Evolutionary conservation across 176 grass and related monocot genomes (phyloP).

Genomic region (Otatea glauca): DNA sequence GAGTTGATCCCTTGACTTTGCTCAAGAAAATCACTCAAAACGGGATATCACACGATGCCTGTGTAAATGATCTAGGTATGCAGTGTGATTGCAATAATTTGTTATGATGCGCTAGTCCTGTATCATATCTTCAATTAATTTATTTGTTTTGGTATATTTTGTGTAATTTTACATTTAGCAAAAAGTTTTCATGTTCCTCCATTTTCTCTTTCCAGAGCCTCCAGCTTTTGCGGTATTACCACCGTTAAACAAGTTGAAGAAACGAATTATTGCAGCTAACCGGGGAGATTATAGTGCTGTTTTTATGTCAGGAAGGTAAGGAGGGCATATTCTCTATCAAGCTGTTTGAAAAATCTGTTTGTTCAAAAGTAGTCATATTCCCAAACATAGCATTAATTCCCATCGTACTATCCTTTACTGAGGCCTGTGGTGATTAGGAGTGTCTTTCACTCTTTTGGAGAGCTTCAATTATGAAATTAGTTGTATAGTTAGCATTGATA

Average conservation of each 20-base stretch:
- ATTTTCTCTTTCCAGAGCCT: slow-evolving; percentile 60
- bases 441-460: neutral
- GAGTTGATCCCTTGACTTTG: slow-evolving; percentile 67
- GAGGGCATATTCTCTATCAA: slow-evolving; percentile 2
- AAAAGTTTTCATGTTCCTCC: neutral
- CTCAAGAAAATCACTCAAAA: slow-evolving; percentile 76
- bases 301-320: slow-evolving; percentile 99
- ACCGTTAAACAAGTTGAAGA: slow-evolving; percentile 88
- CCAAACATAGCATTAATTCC: neutral
- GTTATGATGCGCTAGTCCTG: neutral
- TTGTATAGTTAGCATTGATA: neutral
- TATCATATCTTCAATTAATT: slow-evolving; percentile 4
- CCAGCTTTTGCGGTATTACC: slow-evolving; percentile 96
- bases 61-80: slow-evolving; percentile 93
- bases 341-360: slow-evolving; percentile 17
- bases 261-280: slow-evolving; percentile 78
- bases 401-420: neutral
- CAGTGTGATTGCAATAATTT: neutral
- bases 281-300: slow-evolving; percentile 76
- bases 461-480: neutral
- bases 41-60: slow-evolving; percentile 88
- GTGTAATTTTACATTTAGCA: slow-evolving; percentile 27
- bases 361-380: neutral
- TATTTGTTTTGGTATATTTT: slow-evolving; percentile 33
- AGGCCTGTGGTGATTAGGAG: neutral